Percentiles rank a stretch among this genome's conserved stretches.
These are phyloP conservation scores for Taphrina deformans DNA, from an alignment of 1,139 yeast genomes.

Conservation along the genomic window DNA sequence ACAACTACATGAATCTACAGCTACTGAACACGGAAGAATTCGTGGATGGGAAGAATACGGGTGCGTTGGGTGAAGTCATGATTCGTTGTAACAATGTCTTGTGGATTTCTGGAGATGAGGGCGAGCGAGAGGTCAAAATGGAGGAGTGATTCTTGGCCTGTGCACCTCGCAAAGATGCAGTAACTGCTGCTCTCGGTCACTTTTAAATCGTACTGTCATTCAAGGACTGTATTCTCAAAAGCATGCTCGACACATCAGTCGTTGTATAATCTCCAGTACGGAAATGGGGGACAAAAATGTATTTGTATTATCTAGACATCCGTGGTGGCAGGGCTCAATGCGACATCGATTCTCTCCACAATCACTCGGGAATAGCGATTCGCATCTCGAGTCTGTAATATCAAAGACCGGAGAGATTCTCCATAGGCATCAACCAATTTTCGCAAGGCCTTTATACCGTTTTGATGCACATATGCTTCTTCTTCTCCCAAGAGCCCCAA, in stretches of 20 bases:
- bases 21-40: conserved; percentile 69
- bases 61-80: conserved; percentile 74
- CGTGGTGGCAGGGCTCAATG: not conserved
- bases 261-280: too few relatives aligned
- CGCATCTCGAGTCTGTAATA: not conserved
- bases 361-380: not conserved
- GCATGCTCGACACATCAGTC: too few relatives aligned
- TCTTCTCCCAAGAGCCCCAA: conserved; percentile 66
- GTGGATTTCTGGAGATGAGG: conserved; percentile 31
- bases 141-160: too few relatives aligned
- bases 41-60: conserved; percentile 56
- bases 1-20: conserved; percentile 89
- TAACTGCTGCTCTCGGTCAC: too few relatives aligned
- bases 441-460: conserved; percentile 70
- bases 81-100: conserved; percentile 34
- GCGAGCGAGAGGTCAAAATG: conserved; percentile 38
- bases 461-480: conserved; percentile 84
- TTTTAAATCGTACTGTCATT: too few relatives aligned
- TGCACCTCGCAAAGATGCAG: too few relatives aligned
- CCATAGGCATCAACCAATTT: conserved; percentile 6
- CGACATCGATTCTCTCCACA: not conserved
- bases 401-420: not conserved
- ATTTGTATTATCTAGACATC: not conserved
- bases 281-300: too few relatives aligned
- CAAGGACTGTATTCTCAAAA: too few relatives aligned